Percentiles rank a stretch among this genome's conserved stretches.
Conservation (phyloP, 2,329 filamentous ascomycete genomes). For the Zymoseptoria tritici region DNA sequence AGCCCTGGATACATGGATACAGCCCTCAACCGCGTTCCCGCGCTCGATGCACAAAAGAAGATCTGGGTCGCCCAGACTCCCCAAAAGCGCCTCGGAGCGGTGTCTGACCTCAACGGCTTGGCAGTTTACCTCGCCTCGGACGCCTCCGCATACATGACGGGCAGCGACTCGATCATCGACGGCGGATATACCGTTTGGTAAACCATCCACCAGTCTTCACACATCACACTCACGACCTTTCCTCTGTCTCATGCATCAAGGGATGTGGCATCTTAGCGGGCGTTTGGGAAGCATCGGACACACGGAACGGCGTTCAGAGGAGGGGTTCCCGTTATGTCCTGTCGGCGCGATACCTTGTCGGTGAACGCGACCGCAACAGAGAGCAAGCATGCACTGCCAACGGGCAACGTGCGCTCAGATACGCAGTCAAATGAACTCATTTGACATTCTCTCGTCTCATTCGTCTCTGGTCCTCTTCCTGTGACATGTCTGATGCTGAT, state of each 20-base stretch:
- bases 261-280: conserved; percentile 5
- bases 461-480: not conserved
- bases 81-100: conserved; percentile 62
- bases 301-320: not conserved
- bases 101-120: conserved; percentile 70
- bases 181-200: conserved; percentile 58
- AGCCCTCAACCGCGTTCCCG: conserved; percentile 68
- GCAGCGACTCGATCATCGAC: conserved; percentile 64
- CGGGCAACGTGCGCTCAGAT: not conserved
- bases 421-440: not conserved
- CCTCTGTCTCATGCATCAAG: conserved; percentile 1
- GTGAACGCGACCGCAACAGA: not conserved
- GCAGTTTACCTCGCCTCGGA: conserved; percentile 70
- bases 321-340: not conserved
- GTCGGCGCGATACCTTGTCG: not conserved
- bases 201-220: not conserved
- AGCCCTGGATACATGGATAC: conserved; percentile 85
- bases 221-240: not conserved
- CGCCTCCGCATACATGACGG: conserved; percentile 69
- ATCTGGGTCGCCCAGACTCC: conserved; percentile 70
- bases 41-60: conserved; percentile 72
- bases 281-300: conserved; percentile 3
- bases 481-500: not conserved
- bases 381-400: not conserved
- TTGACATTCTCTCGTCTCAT: not conserved